phyloP scores from a whole-genome alignment of 75 land plant species.

The Cunninghamia lanceolata region DNA sequence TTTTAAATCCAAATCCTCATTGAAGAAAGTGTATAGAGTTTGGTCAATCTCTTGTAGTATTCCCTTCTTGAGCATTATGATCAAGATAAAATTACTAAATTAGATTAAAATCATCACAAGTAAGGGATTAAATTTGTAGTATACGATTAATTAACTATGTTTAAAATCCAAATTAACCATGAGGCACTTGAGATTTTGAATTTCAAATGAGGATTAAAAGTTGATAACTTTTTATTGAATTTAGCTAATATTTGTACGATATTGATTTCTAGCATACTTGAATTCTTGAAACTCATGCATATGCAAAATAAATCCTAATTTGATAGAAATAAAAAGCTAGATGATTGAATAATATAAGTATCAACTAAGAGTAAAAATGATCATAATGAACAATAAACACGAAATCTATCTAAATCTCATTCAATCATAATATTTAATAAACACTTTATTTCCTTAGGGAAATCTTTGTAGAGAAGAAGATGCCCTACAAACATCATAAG shows the following conservation, averaged over 20 bases:
- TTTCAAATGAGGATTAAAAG: not conserved
- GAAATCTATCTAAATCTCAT: conserved; percentile 13
- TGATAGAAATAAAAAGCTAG: not conserved
- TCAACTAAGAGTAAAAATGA: not conserved
- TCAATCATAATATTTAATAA: conserved; percentile 20
- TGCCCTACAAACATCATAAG: conserved; percentile 10
- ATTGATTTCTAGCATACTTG: not conserved
- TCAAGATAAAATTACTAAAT: too few species aligned
- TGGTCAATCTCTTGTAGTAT: too few species aligned
- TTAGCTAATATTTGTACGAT: not conserved
- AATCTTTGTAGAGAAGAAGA: conserved; percentile 22
- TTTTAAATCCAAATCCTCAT: too few species aligned
- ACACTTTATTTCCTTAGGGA: conserved; percentile 19
- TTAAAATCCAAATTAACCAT: not conserved
- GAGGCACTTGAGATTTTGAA: not conserved
- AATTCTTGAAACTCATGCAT: not conserved
- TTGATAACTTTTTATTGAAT: not conserved
- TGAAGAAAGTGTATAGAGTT: too few species aligned
- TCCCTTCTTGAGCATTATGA: too few species aligned
- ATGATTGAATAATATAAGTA: not conserved
- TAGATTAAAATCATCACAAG: too few species aligned
- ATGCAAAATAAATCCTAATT: not conserved
- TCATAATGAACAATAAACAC: not conserved
- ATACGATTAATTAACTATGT: too few species aligned
- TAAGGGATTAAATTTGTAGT: too few species aligned